Percentiles rank a stretch among this genome's conserved stretches.
phyloP scores from a whole-genome alignment of 148 eudicot genomes.

The Chenopodium quinoa region DNA sequence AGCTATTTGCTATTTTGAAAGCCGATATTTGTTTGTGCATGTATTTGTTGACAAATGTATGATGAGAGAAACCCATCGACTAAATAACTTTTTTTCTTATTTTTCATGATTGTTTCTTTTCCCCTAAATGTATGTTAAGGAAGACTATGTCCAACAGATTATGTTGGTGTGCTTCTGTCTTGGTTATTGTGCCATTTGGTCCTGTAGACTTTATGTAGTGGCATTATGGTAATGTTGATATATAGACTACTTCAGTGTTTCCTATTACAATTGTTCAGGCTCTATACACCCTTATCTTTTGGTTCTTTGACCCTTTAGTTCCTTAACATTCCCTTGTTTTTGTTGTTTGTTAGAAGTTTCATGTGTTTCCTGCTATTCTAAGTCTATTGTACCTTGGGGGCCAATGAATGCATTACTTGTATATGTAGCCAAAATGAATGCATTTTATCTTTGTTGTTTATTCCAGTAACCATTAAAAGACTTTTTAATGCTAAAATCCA shows the following conservation, averaged over 20 bases:
- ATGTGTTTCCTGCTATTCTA: background rate
- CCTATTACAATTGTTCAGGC: too few relatives aligned
- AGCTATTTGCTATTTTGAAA: too few relatives aligned
- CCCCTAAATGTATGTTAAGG: background rate
- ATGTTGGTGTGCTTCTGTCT: background rate
- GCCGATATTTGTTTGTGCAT: too few relatives aligned
- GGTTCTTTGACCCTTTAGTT: background rate
- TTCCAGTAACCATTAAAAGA: background rate
- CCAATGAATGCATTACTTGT: background rate
- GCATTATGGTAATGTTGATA: background rate
- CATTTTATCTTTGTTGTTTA: background rate
- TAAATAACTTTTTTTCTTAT: too few relatives aligned
- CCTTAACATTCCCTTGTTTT: background rate
- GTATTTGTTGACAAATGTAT: too few relatives aligned
- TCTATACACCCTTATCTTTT: too few relatives aligned
- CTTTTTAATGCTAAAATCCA: background rate
- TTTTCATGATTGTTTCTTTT: too few relatives aligned
- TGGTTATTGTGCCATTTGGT: background rate
- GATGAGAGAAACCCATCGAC: too few relatives aligned
- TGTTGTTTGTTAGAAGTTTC: background rate
- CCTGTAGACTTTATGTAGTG: too few relatives aligned
- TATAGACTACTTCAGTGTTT: background rate
- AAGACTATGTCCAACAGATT: background rate
- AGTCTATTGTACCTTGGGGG: background rate
- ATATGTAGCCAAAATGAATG: background rate